Evolutionary conservation across 495 filamentous ascomycete species (phyloP), one percentile per base, ranked within the genome.

Genomic region (Penicillium manginii): DNA sequence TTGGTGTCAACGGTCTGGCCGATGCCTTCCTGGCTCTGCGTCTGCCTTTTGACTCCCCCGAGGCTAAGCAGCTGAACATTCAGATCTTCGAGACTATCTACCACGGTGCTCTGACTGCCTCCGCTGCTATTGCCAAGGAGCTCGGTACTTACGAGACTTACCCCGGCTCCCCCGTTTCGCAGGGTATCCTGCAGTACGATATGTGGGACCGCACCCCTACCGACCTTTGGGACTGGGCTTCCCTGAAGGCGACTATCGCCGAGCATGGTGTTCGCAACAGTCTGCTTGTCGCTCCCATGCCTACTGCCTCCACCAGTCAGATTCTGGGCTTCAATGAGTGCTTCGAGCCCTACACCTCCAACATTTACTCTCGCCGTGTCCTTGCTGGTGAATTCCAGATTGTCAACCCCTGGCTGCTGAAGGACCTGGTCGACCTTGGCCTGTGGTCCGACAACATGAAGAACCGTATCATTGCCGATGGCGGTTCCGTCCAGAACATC

Each of bases 51-150:
- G 94, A 98, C 70, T 98, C 96, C 0, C 84, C 90, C 17, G 91
- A 97, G 78, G 94, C 94, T 43, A 88, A 88, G 62, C 84, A 93
- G 68, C 84, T 98, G 66, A 98, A 98, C 83, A 93, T 88, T 66
- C 92, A 98, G 75, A 97, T 98, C 72, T 98, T 98, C 67, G 94
- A 98, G 84, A 98, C 94, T 40, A 97, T 98, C 78, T 98, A 98
- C 79, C 94, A 98, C 73, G 94, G 87, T 71, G 92, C 91, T 57
- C 79, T 98, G 55, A 96, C 92, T 40, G 88, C 91, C 21, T 98
- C 94, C 5, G 86, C 87, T 62, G 86, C 96, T 18, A 73, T 98
- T 52, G 91, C 94, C 58, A 89, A 90, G 81, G 77, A 89, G 54
- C 73, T 88, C 35, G 96, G 96, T 22, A 63, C 92, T 8, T 98